A percentile compares a stretch with the other conserved stretches of the same genome.
Evolutionary conservation across 2,329 filamentous ascomycete genomes (phyloP).

Genomic region (Ustulina deusta): DNA sequence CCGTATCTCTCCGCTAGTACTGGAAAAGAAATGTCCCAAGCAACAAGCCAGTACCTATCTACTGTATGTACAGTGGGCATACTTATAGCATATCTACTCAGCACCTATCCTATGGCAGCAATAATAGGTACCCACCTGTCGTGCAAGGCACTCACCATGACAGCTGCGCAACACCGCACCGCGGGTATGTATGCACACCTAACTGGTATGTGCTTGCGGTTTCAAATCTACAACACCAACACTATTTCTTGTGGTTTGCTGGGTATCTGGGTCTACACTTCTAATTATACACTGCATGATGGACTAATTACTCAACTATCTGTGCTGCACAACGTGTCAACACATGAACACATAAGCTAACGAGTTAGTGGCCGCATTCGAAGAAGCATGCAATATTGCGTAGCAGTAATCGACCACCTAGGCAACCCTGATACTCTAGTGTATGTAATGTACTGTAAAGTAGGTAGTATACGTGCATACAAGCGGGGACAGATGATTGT

Average conservation of each 20-base stretch:
- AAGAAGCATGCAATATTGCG: slow-evolving; percentile 20
- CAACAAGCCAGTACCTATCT: background rate
- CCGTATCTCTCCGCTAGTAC: slow-evolving; percentile 20
- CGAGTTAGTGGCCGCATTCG: background rate
- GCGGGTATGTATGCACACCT: background rate
- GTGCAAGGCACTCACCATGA: slow-evolving; percentile 1
- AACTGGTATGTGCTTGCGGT: slow-evolving; percentile 10
- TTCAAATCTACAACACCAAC: background rate
- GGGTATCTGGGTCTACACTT: background rate
- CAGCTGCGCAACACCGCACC: background rate
- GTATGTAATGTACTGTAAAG: slow-evolving; percentile 1
- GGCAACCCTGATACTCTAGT: background rate
- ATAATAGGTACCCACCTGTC: background rate
- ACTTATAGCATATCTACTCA: too few relatives aligned
- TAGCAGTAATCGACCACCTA: too few relatives aligned
- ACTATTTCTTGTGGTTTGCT: slow-evolving; percentile 4
- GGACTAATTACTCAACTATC: too few relatives aligned
- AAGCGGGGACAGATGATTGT: slow-evolving; percentile 29
- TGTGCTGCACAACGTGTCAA: background rate
- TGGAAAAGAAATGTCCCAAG: background rate
- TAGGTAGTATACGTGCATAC: slow-evolving; percentile 19
- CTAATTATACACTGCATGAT: slow-evolving; percentile 12
- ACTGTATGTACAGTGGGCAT: background rate
- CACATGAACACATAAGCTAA: slow-evolving; percentile 7
- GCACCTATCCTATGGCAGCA: background rate